Conservation (phyloP, 2,329 filamentous ascomycete species). For the Monilinia fructicola region DNA sequence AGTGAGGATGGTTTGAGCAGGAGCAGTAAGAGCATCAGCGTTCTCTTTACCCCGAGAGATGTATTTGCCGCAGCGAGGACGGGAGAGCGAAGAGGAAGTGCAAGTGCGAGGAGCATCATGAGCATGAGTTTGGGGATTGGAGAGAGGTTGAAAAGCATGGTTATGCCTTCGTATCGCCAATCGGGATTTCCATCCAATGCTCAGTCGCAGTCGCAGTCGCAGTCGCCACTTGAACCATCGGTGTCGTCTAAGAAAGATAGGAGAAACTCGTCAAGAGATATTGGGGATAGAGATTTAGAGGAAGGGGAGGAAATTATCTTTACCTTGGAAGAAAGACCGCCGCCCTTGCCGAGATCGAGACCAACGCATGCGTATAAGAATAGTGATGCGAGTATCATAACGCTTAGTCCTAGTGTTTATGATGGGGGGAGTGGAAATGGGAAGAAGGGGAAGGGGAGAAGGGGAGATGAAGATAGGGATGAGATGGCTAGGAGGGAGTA, state of each 20-base stretch:
- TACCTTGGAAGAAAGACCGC: not conserved
- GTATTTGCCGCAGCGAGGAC: not conserved
- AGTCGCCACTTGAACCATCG: not conserved
- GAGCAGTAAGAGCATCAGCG: slow-evolving; percentile 20
- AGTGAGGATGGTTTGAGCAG: slow-evolving; percentile 15
- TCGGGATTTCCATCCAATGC: not conserved
- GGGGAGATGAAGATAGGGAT: not conserved
- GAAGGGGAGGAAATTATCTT: slow-evolving; percentile 1
- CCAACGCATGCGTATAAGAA: not conserved
- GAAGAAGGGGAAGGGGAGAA: not conserved
- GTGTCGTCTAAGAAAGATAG: not conserved
- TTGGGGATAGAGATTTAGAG: not conserved
- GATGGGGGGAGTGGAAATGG: not conserved
- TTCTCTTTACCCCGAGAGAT: not conserved
- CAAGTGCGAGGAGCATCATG: not conserved
- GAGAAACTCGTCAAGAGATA: not conserved
- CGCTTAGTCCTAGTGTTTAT: slow-evolving; percentile 20
- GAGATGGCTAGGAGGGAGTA: not conserved
- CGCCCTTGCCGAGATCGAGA: not conserved
- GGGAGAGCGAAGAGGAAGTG: not conserved
- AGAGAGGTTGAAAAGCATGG: not conserved
- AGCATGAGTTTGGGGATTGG: not conserved
- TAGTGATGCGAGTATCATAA: not conserved
- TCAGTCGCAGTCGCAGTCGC: not conserved
- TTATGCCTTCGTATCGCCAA: slow-evolving; percentile 4